phyloP scores from a whole-genome alignment of 2,329 filamentous ascomycete species.

The Aureobasidium sp. region DNA sequence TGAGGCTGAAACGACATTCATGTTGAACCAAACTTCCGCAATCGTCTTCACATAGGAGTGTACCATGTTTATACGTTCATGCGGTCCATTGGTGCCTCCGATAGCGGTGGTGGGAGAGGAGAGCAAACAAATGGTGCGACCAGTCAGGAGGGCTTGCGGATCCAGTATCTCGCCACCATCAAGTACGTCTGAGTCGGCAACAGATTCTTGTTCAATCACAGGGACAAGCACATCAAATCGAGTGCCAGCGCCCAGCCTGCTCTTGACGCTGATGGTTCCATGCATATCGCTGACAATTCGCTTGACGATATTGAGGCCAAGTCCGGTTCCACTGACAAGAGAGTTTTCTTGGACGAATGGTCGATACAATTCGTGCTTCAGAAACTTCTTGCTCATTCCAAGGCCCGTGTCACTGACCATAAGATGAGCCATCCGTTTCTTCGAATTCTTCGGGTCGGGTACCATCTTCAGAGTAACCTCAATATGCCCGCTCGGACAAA shows the following conservation, averaged over 20 bases:
- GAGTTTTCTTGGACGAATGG: constrained; percentile 28
- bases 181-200: background rate
- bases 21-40: background rate
- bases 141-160: background rate
- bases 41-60: background rate
- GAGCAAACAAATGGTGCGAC: background rate
- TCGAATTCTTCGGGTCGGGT: background rate
- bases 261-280: constrained; percentile 18
- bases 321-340: constrained; percentile 26
- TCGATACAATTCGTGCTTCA: constrained; percentile 22
- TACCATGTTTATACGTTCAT: background rate
- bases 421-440: background rate
- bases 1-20: background rate
- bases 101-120: background rate
- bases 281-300: constrained; percentile 21
- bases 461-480: constrained; percentile 18
- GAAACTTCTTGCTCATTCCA: constrained; percentile 27
- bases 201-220: background rate
- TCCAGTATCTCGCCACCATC: background rate
- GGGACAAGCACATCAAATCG: background rate
- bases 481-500: constrained; percentile 33
- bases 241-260: background rate
- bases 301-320: constrained; percentile 28
- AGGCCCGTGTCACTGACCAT: constrained; percentile 25
- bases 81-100: background rate